Percentiles rank a stretch among this genome's conserved stretches.
phyloP scores from a whole-genome alignment of 352 stramenopile genomes.

The Globisporangium yorkense region DNA sequence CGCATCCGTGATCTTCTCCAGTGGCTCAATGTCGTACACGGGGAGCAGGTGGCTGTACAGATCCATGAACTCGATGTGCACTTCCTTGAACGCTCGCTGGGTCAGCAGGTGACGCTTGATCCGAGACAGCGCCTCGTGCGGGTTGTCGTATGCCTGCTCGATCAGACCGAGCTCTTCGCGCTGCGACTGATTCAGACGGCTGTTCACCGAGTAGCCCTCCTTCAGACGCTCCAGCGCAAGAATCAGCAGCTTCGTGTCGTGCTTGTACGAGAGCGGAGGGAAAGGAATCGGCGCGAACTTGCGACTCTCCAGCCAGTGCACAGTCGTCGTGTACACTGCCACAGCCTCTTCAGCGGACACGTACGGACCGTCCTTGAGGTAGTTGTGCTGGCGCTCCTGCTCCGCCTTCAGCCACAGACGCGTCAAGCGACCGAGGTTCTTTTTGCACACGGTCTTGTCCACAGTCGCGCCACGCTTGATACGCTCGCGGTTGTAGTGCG shows the following conservation, averaged over 20 bases:
- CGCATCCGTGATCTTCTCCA: conserved; percentile 99
- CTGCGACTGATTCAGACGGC: conserved; percentile 96
- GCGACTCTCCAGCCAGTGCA: conserved; percentile 99
- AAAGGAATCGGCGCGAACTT: conserved; percentile 99
- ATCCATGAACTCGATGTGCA: conserved; percentile 99
- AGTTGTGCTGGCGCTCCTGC: conserved; percentile 99
- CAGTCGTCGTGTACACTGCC: conserved; percentile 99
- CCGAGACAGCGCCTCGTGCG: conserved; percentile 95
- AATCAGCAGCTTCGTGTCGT: conserved; percentile 99
- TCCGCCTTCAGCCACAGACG: conserved; percentile 99
- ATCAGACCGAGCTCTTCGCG: conserved; percentile 99
- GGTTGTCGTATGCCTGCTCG: conserved; percentile 99
- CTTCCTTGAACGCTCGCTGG: conserved; percentile 99
- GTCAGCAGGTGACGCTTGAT: conserved; percentile 99
- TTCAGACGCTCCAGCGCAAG: conserved; percentile 98
- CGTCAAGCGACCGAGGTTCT: conserved; percentile 98
- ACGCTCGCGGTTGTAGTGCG: conserved; percentile 99
- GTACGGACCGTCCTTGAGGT: conserved; percentile 98
- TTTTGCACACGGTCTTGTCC: conserved; percentile 99
- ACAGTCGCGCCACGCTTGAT: conserved; percentile 99
- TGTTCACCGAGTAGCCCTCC: conserved; percentile 98
- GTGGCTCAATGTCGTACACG: conserved; percentile 98
- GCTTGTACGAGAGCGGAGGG: conserved; percentile 99
- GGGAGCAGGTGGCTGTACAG: conserved; percentile 98
- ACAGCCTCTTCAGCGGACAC: conserved; percentile 98